phyloP scores from a whole-genome alignment of 2,329 filamentous ascomycete species.

The Neophaeococcomyces aloes region DNA sequence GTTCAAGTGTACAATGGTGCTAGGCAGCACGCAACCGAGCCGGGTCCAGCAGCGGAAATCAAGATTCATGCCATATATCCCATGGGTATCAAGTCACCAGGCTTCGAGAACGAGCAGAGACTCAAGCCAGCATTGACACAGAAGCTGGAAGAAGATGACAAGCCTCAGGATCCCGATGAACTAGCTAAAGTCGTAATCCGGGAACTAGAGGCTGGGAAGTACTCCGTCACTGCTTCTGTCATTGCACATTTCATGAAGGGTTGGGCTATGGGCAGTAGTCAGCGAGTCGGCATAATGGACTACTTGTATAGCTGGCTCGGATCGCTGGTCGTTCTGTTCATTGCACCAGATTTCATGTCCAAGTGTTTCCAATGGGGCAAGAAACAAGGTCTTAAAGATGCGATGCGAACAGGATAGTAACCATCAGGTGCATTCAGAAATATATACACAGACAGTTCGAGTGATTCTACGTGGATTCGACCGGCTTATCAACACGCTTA shows the following conservation, averaged over 20 bases:
- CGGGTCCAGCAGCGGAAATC: conserved; percentile 51
- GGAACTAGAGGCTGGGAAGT: conserved; percentile 70
- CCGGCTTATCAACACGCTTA: too few species aligned
- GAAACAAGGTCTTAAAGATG: conserved; percentile 33
- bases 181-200: conserved; percentile 61
- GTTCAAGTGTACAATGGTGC: conserved; percentile 70
- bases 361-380: conserved; percentile 50
- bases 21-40: conserved; percentile 23
- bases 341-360: conserved; percentile 46
- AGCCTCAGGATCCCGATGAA: conserved; percentile 63
- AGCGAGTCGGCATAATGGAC: conserved; percentile 41
- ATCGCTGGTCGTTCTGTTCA: conserved; percentile 45
- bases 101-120: conserved; percentile 62
- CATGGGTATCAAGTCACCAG: conserved; percentile 68
- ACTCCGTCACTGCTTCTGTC: conserved; percentile 64
- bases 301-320: conserved; percentile 46
- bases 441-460: neutral
- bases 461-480: too few species aligned
- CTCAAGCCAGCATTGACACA: conserved; percentile 72
- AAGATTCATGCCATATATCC: conserved; percentile 75
- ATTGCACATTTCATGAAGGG: conserved; percentile 64
- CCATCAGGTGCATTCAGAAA: too few species aligned
- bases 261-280: conserved; percentile 43
- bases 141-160: conserved; percentile 72
- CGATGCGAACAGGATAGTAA: neutral